Percentiles rank a stretch among this genome's conserved stretches.
Conservation (phyloP, 2,329 filamentous ascomycete species). For the Claviceps sp. region DNA sequence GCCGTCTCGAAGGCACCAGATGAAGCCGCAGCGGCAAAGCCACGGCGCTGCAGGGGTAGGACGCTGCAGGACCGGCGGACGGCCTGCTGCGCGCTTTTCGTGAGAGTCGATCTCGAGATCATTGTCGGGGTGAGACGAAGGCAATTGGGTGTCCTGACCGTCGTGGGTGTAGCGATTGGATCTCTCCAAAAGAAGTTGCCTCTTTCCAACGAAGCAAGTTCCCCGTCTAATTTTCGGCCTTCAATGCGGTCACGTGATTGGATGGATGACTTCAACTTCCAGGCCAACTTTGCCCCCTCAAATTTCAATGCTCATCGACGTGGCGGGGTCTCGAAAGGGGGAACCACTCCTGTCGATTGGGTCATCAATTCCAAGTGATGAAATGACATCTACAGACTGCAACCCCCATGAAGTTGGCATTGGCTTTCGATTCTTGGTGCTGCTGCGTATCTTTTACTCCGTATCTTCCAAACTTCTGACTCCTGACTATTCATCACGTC, state of each 20-base stretch:
- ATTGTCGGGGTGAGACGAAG: conserved; percentile 45
- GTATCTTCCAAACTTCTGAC: no score
- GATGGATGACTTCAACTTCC: neutral
- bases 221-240: conserved; percentile 30
- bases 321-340: neutral
- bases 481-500: no score
- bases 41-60: conserved; percentile 35
- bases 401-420: neutral
- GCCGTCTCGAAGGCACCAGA: conserved; percentile 79
- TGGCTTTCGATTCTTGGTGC: neutral
- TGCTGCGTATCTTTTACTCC: no score
- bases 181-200: conserved; percentile 27
- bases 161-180: conserved; percentile 25
- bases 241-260: conserved; percentile 23
- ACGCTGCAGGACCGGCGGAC: conserved; percentile 44
- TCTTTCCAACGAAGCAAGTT: conserved; percentile 23
- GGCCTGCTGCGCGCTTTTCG: conserved; percentile 44
- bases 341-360: neutral
- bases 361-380: neutral
- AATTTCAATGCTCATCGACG: no score
- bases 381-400: neutral
- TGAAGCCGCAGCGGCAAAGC: conserved; percentile 44
- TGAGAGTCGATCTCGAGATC: conserved; percentile 48
- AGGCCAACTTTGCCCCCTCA: neutral
- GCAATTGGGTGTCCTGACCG: conserved; percentile 37